phyloP scores from a whole-genome alignment of 257 asterid genomes.

The Sherardia arvensis region DNA sequence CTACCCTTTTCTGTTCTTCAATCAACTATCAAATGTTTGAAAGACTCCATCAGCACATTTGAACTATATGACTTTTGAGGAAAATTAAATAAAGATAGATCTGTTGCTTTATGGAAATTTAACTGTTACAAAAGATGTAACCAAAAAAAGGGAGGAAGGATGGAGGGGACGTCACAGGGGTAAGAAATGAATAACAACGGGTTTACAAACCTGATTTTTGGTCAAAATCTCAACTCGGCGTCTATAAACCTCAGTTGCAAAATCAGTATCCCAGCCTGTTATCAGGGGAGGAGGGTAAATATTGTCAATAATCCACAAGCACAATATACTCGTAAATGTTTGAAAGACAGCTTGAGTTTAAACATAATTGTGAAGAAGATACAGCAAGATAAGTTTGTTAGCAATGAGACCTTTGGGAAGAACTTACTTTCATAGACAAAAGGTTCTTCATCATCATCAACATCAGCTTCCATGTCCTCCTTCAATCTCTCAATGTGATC shows the following conservation, averaged over 20 bases:
- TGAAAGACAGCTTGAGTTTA: neutral
- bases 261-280: constrained; percentile 96
- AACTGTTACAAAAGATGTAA: neutral
- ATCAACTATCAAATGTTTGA: constrained; percentile 40
- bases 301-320: constrained; percentile 7
- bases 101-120: neutral
- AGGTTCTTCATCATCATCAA: constrained; percentile 98
- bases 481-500: constrained; percentile 92
- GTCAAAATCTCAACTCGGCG: constrained; percentile 92
- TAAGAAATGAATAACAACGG: constrained; percentile 1
- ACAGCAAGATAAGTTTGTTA: neutral
- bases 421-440: constrained; percentile 86
- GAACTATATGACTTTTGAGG: constrained; percentile 11
- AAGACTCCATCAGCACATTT: neutral
- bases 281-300: constrained; percentile 16
- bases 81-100: neutral
- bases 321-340: neutral
- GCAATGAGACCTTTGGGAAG: neutral
- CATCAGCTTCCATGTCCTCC: constrained; percentile 99
- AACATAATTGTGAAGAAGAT: neutral
- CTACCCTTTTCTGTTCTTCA: constrained; percentile 86
- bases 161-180: neutral
- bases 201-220: constrained; percentile 63
- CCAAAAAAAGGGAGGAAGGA: neutral
- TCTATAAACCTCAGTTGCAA: constrained; percentile 87